Percentiles rank a stretch among this genome's conserved stretches.
These are phyloP conservation scores for Phytophthora pinifolia DNA, from an alignment of 352 stramenopile species.

Conservation along the genomic window DNA sequence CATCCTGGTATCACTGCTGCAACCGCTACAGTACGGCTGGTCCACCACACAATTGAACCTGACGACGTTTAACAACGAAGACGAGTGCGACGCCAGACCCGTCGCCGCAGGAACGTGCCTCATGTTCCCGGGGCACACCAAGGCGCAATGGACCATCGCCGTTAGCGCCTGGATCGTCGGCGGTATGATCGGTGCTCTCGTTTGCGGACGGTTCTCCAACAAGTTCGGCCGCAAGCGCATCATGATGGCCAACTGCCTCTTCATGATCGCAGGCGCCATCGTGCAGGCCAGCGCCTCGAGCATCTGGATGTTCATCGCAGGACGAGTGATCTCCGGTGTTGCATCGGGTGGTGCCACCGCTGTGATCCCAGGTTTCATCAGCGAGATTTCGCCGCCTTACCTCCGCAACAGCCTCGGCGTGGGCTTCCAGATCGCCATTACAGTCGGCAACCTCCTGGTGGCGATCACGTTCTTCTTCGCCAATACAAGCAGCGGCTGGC, in stretches of 20 bases:
- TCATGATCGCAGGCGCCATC: conserved; percentile 39
- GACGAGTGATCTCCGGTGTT: conserved; percentile 39
- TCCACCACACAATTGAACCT: conserved; percentile 51
- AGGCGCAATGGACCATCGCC: conserved; percentile 41
- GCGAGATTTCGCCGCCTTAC: conserved; percentile 33
- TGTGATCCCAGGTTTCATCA: conserved; percentile 31
- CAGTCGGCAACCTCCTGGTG: conserved; percentile 28
- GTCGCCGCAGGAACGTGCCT: conserved; percentile 42
- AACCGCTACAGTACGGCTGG: conserved; percentile 55
- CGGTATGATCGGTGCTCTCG: conserved; percentile 36
- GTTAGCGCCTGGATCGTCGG: conserved; percentile 45
- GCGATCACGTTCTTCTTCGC: conserved; percentile 31
- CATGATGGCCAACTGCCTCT: conserved; percentile 30
- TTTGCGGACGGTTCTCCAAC: conserved; percentile 25
- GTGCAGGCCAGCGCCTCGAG: conserved; percentile 31
- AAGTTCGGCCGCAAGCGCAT: conserved; percentile 21
- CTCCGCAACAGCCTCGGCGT: conserved; percentile 33
- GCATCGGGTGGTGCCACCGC: conserved; percentile 33
- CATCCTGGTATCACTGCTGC: conserved; percentile 34
- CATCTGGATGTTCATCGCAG: conserved; percentile 35
- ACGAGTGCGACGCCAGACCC: conserved; percentile 36
- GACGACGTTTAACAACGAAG: conserved; percentile 44
- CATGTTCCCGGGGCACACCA: conserved; percentile 58
- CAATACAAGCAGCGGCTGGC: conserved; percentile 29
- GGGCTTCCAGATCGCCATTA: conserved; percentile 31